Evolutionary conservation across 108 stramenopile genomes (phyloP).

Genomic region (Skeletonema costatum): DNA sequence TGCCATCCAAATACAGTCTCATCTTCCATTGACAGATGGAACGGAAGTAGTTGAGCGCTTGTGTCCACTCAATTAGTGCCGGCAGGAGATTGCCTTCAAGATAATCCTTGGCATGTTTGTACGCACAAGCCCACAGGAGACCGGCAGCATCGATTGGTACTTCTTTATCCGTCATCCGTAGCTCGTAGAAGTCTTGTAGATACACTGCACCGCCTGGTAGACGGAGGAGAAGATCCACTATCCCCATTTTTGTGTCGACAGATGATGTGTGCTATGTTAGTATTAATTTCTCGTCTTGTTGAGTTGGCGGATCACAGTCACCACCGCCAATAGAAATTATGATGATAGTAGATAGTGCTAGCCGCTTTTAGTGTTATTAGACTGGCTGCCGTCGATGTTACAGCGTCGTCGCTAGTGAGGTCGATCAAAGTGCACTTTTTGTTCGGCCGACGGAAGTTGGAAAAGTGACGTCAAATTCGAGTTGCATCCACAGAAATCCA

Average conservation of each 20-base stretch:
- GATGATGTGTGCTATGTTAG: too few relatives aligned
- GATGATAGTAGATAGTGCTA: too few relatives aligned
- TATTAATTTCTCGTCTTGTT: too few relatives aligned
- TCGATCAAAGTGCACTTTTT: too few relatives aligned
- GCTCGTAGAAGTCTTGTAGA: conserved; percentile 1
- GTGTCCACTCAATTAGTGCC: not conserved
- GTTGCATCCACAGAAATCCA: too few relatives aligned
- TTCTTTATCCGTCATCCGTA: not conserved
- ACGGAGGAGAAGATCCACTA: not conserved
- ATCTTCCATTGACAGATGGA: conserved; percentile 3
- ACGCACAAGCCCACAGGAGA: conserved; percentile 2
- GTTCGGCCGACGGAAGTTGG: too few relatives aligned
- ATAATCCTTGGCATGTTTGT: not conserved
- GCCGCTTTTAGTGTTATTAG: too few relatives aligned
- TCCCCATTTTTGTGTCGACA: not conserved
- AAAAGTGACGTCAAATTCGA: too few relatives aligned
- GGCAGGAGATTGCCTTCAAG: conserved; percentile 6
- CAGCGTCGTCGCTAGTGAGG: too few relatives aligned
- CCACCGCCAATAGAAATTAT: too few relatives aligned
- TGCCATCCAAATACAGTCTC: not conserved
- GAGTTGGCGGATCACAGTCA: too few relatives aligned
- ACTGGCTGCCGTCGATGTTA: too few relatives aligned
- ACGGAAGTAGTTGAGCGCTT: not conserved
- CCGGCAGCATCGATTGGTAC: conserved; percentile 5
- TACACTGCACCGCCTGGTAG: not conserved